Evolutionary conservation across 257 asterid species (phyloP).

Genomic region (Przewalskia tangutica): DNA sequence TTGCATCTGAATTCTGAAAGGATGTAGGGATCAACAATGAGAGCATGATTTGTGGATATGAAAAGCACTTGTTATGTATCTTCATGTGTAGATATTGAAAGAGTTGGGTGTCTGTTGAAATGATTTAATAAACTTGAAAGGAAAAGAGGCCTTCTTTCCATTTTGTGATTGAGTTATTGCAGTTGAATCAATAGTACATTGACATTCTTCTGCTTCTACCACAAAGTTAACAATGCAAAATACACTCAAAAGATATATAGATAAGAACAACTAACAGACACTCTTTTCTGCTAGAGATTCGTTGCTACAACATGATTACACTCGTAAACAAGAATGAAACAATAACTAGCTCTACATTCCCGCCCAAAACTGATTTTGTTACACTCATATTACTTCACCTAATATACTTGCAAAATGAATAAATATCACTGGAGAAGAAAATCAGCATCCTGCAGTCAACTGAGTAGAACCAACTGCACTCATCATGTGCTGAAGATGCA

Average conservation of each 20-base stretch:
- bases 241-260: neutral
- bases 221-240: neutral
- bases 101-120: neutral
- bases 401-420: constrained; percentile 1
- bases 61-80: neutral
- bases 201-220: neutral
- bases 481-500: constrained; percentile 71
- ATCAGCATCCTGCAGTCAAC: constrained; percentile 40
- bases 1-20: neutral
- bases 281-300: neutral
- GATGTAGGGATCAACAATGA: neutral
- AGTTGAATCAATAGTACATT: neutral
- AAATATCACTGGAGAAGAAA: neutral
- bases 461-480: constrained; percentile 39
- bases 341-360: neutral
- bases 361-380: neutral
- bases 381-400: neutral
- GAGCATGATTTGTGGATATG: neutral
- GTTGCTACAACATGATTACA: neutral
- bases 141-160: neutral
- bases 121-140: neutral
- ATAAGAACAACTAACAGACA: neutral
- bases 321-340: neutral
- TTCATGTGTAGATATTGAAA: neutral
- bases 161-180: neutral